Base-by-base conservation (phyloP, 2,329 filamentous ascomycete genomes). In the Ceratocystis albifundus region DNA sequence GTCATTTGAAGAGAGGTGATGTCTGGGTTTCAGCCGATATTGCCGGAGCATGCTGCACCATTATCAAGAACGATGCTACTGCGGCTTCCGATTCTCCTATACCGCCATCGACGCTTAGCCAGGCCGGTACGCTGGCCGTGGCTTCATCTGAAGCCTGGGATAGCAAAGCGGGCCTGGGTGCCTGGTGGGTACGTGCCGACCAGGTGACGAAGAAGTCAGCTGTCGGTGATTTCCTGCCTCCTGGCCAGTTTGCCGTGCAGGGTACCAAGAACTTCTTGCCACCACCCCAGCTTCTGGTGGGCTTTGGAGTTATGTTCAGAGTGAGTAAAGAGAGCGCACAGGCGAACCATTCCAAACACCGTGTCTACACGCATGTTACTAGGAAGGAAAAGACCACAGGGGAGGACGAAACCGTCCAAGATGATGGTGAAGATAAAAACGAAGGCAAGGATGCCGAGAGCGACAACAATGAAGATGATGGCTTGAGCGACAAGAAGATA, bases 141-240 rank as follows among this genome's bases (percentile, higher is more conserved):
- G 90, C 89, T 69, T 88, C 89, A 7, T 96, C 91, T 0, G 87
- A 81, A 66, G 94, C 93, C 0, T 99, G 94, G 94, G 94, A 97
- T 68, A 93, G 89, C 1, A 99, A 99, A 75, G 93, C 93, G 7
- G 85, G 90, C 17, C 96, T 97, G 89, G 88, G 89, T 20, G 92
- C 93, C 7, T 99, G 90, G 88, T 99, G 94, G 94, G 93, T 95
- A 0, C 86, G 87, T 69, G 88, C 89, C 1, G 87, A 93, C 65
- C 92, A 97, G 74, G 90, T 99, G 0, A 90, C 89, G 8, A 97
- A 97, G 76, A 89, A 85, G 44, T 87, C 88, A 0, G 81, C 86
- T 0, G 85, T 83, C 0, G 93, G 93, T 28, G 92, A 95, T 70
- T 93, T 89, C 71, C 76, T 99, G 5, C 83, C 86, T 0, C 80